These are phyloP conservation scores for Candida nemodendra DNA, from an alignment of 805 yeast genomes.

Conservation along the genomic window DNA sequence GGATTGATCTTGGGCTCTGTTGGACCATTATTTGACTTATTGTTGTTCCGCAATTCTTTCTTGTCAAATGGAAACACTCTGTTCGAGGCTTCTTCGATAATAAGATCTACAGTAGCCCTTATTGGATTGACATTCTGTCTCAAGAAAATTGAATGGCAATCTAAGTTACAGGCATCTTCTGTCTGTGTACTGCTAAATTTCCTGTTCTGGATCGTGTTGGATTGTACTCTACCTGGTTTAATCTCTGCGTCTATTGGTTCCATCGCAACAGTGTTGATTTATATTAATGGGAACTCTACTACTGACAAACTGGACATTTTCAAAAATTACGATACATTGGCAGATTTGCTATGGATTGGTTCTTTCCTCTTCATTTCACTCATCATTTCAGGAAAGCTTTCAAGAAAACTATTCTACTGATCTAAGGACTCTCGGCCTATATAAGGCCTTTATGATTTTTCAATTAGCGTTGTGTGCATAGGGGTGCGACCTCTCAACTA, in stretches of 20 bases:
- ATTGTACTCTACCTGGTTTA: constrained; percentile 24
- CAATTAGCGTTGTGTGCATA: too few relatives aligned
- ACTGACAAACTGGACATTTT: constrained; percentile 1
- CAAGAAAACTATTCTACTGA: constrained; percentile 39
- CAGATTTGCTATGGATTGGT: constrained; percentile 53
- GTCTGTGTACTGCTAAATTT: constrained; percentile 64
- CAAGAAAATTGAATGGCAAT: constrained; percentile 66
- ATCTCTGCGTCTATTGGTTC: constrained; percentile 21
- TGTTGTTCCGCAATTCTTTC: constrained; percentile 11
- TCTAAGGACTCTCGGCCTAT: too few relatives aligned
- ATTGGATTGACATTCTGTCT: constrained; percentile 72
- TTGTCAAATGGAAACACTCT: constrained; percentile 5
- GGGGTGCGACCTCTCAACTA: too few relatives aligned
- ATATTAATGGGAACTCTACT: constrained; percentile 8
- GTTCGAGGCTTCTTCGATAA: constrained; percentile 21
- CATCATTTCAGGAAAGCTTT: constrained; percentile 66
- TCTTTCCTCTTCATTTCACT: constrained; percentile 67
- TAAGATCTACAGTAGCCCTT: constrained; percentile 54
- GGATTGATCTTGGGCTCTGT: constrained; percentile 60
- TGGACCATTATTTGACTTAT: constrained; percentile 42
- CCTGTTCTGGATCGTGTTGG: constrained; percentile 54
- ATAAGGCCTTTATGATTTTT: too few relatives aligned
- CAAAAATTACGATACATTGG: constrained; percentile 24
- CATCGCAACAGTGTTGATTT: constrained; percentile 15
- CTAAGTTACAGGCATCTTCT: constrained; percentile 60